Percentiles rank a stretch among this genome's conserved stretches.
phyloP scores from a whole-genome alignment of 2,329 filamentous ascomycete genomes.

The Fusarium sp. region DNA sequence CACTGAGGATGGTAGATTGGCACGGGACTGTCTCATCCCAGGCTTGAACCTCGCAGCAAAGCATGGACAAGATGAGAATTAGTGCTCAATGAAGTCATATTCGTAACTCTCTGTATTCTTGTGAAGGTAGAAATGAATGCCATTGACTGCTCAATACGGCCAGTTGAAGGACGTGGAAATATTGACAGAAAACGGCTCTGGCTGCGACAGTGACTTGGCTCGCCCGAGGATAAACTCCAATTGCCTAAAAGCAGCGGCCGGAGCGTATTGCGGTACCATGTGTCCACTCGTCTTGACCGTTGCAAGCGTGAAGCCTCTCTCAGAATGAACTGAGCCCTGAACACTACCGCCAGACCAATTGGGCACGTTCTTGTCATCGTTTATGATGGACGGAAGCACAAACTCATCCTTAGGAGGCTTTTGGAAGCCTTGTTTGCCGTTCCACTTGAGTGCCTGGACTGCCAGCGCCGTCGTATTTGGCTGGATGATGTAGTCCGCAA shows the following conservation, averaged over 20 bases:
- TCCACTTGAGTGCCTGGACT: slow-evolving; percentile 87
- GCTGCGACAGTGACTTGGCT: slow-evolving; percentile 66
- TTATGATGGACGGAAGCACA: slow-evolving; percentile 66
- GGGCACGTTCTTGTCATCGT: slow-evolving; percentile 55
- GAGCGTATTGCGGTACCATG: slow-evolving; percentile 76
- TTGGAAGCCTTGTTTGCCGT: slow-evolving; percentile 77
- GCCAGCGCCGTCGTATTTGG: slow-evolving; percentile 77
- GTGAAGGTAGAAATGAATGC: neutral
- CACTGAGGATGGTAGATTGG: too few species aligned
- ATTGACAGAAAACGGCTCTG: slow-evolving; percentile 49
- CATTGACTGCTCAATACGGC: slow-evolving; percentile 5
- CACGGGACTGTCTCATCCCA: too few species aligned
- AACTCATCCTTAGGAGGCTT: slow-evolving; percentile 62
- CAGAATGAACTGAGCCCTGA: slow-evolving; percentile 77
- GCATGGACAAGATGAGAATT: too few species aligned
- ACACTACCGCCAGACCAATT: slow-evolving; percentile 71
- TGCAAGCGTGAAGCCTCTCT: slow-evolving; percentile 81
- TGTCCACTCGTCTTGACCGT: slow-evolving; percentile 74
- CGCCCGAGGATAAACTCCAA: slow-evolving; percentile 82
- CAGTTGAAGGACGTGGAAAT: slow-evolving; percentile 13
- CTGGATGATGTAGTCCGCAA: slow-evolving; percentile 75
- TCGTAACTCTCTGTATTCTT: neutral
- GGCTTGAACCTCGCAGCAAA: too few species aligned
- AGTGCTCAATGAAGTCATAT: too few species aligned
- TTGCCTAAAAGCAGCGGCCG: slow-evolving; percentile 76